Evolutionary conservation across 441 rosid species (phyloP), one percentile per base, ranked within the genome.

Genomic region (Sinapis alba): DNA sequence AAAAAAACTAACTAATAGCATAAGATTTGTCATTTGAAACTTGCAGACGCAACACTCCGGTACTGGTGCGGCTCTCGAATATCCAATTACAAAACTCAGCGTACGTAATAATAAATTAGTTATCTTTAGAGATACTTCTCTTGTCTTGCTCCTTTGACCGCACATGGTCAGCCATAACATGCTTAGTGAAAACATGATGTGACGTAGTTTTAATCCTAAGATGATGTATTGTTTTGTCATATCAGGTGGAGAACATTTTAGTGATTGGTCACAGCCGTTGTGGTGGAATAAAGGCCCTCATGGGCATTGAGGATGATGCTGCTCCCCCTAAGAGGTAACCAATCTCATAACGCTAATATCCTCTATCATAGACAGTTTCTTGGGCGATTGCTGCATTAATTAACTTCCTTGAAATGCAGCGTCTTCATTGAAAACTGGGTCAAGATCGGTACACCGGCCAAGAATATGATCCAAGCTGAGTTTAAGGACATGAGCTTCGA

Each of bases 341-440:
- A 59, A 51, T 9, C 69, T 75, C 63, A 32, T 9, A 23, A 16
- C 0, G 15, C 73, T 68, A 53, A 8, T 19, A 9, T 20, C n/a
- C 1, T 21, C 1, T 24, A 36, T 47, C 21, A 70, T 6, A 27
- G 65, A 58, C 11, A 28, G 9, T n/a, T 59, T 36, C 64, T 72
- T 50, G 27, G 7, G 3, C 0, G 18, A 24, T 53, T 51, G 15
- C 36, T 36, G 60, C 38, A 66, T 65, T 62, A 73, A 73, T 67
- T 78, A 36, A 18, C 15, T 47, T 47, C 11, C 57, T 70, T n/a
- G 18, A 73, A 69, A 57, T 58, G 73, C 86, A 94, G 99, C 28
- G 89, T 92, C 5, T 94, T 94, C 74, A 90, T 92, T 8, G 99
- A 90, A 71, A 59, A 87, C 28, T 94, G 98, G 99, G 88, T 94